phyloP scores from a whole-genome alignment of 1,284 basidiomycete species.

The Boletus subluridellus region DNA sequence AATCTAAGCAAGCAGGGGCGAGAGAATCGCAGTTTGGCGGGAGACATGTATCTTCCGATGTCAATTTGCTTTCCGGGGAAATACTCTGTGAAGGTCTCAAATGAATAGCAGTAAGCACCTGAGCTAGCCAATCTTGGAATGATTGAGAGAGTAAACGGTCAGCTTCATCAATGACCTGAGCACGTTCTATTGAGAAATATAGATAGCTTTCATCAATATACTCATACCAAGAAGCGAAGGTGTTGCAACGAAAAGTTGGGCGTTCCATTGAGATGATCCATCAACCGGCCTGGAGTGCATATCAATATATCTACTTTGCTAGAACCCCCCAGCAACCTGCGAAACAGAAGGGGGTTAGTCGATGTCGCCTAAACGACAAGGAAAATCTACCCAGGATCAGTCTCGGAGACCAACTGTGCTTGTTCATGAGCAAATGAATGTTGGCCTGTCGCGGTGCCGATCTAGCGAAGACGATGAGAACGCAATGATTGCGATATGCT shows the following conservation, averaged over 20 bases:
- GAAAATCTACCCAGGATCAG: slow-evolving; percentile 42
- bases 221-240: slow-evolving; percentile 78
- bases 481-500: background rate
- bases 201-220: background rate
- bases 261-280: slow-evolving; percentile 89
- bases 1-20: slow-evolving; percentile 55
- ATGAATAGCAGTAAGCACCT: slow-evolving; percentile 71
- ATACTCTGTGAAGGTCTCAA: slow-evolving; percentile 36
- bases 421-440: slow-evolving; percentile 85
- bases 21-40: slow-evolving; percentile 49
- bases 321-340: slow-evolving; percentile 68
- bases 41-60: slow-evolving; percentile 7
- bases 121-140: slow-evolving; percentile 92
- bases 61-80: background rate
- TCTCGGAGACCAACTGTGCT: slow-evolving; percentile 61
- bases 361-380: background rate
- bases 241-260: slow-evolving; percentile 91
- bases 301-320: slow-evolving; percentile 93
- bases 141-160: slow-evolving; percentile 92
- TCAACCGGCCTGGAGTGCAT: slow-evolving; percentile 91
- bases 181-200: slow-evolving; percentile 5
- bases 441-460: slow-evolving; percentile 78
- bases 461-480: slow-evolving; percentile 40
- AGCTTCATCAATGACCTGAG: slow-evolving; percentile 93
- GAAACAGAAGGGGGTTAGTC: background rate